phyloP scores from a whole-genome alignment of 495 filamentous ascomycete genomes.

The Monascus purpureus region DNA sequence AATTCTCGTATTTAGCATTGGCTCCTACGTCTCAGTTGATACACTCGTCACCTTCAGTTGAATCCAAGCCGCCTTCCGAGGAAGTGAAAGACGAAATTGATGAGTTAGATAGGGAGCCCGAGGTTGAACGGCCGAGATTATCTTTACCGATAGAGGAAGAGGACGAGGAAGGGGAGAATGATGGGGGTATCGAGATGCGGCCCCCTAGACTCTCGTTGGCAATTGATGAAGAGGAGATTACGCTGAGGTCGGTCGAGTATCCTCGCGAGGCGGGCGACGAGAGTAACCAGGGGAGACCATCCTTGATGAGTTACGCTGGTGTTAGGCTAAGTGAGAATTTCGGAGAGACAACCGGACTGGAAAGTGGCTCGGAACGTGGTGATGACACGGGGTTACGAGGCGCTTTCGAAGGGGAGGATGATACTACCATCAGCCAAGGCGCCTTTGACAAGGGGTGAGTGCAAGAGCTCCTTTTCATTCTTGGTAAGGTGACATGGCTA shows the following conservation, averaged over 20 bases:
- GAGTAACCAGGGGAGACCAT: constrained; percentile 27
- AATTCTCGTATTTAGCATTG: too few species aligned
- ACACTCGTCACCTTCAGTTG: constrained; percentile 40
- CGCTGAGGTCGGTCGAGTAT: constrained; percentile 54
- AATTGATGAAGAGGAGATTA: constrained; percentile 56
- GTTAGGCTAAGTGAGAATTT: constrained; percentile 52
- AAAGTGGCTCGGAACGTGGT: constrained; percentile 36
- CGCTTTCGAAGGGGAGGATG: constrained; percentile 20
- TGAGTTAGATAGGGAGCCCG: constrained; percentile 50
- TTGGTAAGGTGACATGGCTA: too few species aligned
- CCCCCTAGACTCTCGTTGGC: constrained; percentile 48
- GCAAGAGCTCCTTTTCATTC: too few species aligned
- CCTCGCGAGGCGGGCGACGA: constrained; percentile 47
- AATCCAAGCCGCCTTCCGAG: constrained; percentile 6
- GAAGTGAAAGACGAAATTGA: constrained; percentile 32
- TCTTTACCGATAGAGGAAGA: constrained; percentile 54
- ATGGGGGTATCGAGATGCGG: constrained; percentile 37
- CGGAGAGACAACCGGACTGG: constrained; percentile 29
- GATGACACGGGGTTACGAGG: constrained; percentile 26
- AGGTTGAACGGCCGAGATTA: constrained; percentile 47
- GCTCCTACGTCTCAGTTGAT: constrained; percentile 44
- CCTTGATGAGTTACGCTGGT: constrained; percentile 41
- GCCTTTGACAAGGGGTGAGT: constrained; percentile 32
- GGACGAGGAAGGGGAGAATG: constrained; percentile 34
- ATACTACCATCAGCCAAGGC: constrained; percentile 18